These are phyloP conservation scores for Trametes sanguinea DNA, from an alignment of 768 basidiomycete genomes.

Conservation along the genomic window DNA sequence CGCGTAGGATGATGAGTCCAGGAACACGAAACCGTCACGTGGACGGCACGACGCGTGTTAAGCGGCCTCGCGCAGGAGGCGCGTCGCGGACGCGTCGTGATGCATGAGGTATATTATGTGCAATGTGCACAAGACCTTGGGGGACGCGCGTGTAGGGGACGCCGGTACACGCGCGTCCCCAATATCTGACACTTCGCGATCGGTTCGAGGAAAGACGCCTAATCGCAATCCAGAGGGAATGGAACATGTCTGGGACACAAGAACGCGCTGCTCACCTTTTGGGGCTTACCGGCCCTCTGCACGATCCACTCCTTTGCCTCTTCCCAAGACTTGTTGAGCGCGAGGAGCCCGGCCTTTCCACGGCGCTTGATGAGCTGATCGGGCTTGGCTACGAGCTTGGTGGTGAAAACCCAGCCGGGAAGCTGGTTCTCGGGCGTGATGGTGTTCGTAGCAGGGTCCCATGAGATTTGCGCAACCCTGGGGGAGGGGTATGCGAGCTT, in stretches of 20 bases:
- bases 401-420: conserved; percentile 80
- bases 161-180: not conserved
- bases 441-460: conserved; percentile 70
- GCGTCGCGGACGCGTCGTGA: conserved; percentile 15
- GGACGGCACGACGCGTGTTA: conserved; percentile 11
- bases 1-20: not conserved
- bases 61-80: conserved; percentile 11
- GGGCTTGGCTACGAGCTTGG: conserved; percentile 92
- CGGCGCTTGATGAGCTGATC: conserved; percentile 99
- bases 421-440: conserved; percentile 62
- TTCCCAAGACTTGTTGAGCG: conserved; percentile 90
- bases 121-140: not conserved
- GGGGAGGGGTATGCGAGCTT: conserved; percentile 66
- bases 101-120: conserved; percentile 1
- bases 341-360: conserved; percentile 95
- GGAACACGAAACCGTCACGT: conserved; percentile 11
- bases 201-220: not conserved
- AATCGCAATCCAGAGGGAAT: not conserved
- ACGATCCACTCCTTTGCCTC: conserved; percentile 87
- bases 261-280: conserved; percentile 59
- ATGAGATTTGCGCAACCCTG: conserved; percentile 85
- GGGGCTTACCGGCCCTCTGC: conserved; percentile 88
- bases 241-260: conserved; percentile 5
- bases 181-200: not conserved
- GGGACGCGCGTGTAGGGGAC: not conserved